Base-by-base conservation (phyloP, 345 rosid species). In the Linum tenue region DNA sequence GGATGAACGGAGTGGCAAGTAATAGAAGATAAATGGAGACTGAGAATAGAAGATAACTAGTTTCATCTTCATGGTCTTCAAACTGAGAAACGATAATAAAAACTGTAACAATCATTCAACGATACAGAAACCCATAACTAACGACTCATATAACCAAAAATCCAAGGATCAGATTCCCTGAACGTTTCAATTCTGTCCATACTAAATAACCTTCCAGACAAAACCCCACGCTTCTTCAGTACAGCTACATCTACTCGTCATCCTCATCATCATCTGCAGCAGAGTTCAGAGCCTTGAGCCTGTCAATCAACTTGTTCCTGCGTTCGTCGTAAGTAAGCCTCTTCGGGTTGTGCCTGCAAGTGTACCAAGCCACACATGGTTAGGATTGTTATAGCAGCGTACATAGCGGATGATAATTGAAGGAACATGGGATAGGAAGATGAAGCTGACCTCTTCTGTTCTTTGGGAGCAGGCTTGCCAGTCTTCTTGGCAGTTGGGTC, bases 271-370 rank as follows among this genome's bases (percentile, higher is more conserved):
- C 80, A 22, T 79, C 86, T 0, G 75, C 70, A 15, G 73, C 73
- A 2, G 77, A 68, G 75, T 91, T 89, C 35, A 91, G 85, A 41
- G 87, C 82, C 16, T 69, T 71, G 50, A 91, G 72, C 62, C 98
- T 74, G 64, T 87, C 92, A 0, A 91, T 76, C 95, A 91, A 79
- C 79, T 81, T 83, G 8, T 77, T 81, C 75, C 79, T 92, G 72
- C 92, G 82, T 57, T 92, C 89, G 55, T 91, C 95, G 5, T 87
- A 91, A 0, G 96, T 89, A n/a, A 89, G 76, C 75, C 87, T 91
- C 86, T 84, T 91, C 81, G 83, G 70, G 68, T 89, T 86, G 83
- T 77, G 83, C 77, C 98, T 89, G 84, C 40, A 48, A 59, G 71
- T 37, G 9, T 7, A 41, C 16, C 53, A 48, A 15, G 5, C 6